Evolutionary conservation across 1,139 yeast species (phyloP).

Genomic region (Yamadazyma atmosphaerica): DNA sequence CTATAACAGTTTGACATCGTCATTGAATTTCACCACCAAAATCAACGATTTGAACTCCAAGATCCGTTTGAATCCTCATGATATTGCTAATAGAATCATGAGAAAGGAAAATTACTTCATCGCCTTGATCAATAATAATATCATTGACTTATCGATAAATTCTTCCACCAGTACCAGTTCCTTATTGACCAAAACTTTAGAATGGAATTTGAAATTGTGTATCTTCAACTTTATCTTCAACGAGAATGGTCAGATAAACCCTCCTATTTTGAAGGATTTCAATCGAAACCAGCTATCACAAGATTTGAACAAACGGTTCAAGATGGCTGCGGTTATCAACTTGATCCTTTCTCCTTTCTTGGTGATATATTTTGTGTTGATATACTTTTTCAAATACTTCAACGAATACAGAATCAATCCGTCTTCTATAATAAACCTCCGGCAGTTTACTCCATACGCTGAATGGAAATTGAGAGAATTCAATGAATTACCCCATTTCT

Average conservation of each 20-base stretch:
- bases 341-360: constrained; percentile 82
- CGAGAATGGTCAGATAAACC: constrained; percentile 80
- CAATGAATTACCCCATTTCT: constrained; percentile 88
- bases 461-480: constrained; percentile 95
- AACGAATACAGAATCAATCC: constrained; percentile 93
- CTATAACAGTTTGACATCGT: constrained; percentile 68
- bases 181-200: constrained; percentile 80
- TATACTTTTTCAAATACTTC: constrained; percentile 87
- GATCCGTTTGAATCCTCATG: constrained; percentile 83
- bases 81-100: constrained; percentile 94
- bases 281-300: constrained; percentile 66
- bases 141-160: constrained; percentile 57
- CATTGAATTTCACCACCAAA: constrained; percentile 28
- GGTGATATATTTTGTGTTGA: constrained; percentile 74
- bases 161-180: constrained; percentile 25
- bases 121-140: constrained; percentile 79
- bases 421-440: constrained; percentile 67
- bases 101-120: constrained; percentile 90
- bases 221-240: constrained; percentile 85
- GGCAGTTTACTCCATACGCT: constrained; percentile 92
- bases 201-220: constrained; percentile 91
- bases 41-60: constrained; percentile 64
- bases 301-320: constrained; percentile 75
- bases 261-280: constrained; percentile 66
- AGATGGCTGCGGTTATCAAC: constrained; percentile 84